Percentiles rank a stretch among this genome's conserved stretches.
Conservation (phyloP, 2,329 filamentous ascomycete species). For the Tetracladium maxilliforme region DNA sequence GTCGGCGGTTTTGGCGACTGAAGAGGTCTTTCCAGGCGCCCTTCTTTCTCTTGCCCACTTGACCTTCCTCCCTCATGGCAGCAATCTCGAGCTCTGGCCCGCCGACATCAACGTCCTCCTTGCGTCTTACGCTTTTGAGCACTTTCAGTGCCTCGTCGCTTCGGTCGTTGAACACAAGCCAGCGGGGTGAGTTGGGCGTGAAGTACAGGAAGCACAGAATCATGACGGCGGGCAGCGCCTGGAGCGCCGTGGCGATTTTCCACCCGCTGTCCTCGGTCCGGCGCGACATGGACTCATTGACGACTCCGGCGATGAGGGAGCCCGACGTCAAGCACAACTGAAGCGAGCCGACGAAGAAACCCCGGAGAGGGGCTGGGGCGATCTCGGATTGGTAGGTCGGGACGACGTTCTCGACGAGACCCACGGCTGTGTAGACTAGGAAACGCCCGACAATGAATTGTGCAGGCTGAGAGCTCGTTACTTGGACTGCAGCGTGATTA, state of each 20-base stretch:
- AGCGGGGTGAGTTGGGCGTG: slow-evolving; percentile 2
- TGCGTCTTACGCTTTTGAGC: slow-evolving; percentile 1
- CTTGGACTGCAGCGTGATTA: slow-evolving; percentile 2
- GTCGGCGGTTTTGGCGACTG: slow-evolving; percentile 1
- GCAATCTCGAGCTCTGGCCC: slow-evolving; percentile 5
- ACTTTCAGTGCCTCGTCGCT: too few relatives aligned
- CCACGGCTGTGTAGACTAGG: slow-evolving; percentile 3
- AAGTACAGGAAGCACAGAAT: slow-evolving; percentile 2
- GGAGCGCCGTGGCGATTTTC: slow-evolving; percentile 7
- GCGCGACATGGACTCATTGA: slow-evolving; percentile 7
- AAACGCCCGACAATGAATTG: slow-evolving; percentile 3
- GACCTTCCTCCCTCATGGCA: slow-evolving; percentile 3
- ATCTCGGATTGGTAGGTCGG: slow-evolving; percentile 7
- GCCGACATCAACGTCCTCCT: slow-evolving; percentile 2
- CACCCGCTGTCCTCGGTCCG: slow-evolving; percentile 5
- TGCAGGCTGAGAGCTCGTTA: slow-evolving; percentile 2
- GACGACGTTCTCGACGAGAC: slow-evolving; percentile 5
- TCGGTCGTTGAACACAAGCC: too few relatives aligned
- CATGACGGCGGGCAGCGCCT: slow-evolving; percentile 5
- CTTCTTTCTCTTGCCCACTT: slow-evolving; percentile 2
- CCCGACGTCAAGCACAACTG: slow-evolving; percentile 7
- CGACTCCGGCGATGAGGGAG: slow-evolving; percentile 8
- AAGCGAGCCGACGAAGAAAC: slow-evolving; percentile 7
- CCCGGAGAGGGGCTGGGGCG: slow-evolving; percentile 5
- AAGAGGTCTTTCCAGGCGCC: slow-evolving; percentile 3